A percentile compares a stretch with the other conserved stretches of the same genome.
These are phyloP conservation scores for Aspergillus panamensis DNA, from an alignment of 495 filamentous ascomycete species.

Conservation along the genomic window DNA sequence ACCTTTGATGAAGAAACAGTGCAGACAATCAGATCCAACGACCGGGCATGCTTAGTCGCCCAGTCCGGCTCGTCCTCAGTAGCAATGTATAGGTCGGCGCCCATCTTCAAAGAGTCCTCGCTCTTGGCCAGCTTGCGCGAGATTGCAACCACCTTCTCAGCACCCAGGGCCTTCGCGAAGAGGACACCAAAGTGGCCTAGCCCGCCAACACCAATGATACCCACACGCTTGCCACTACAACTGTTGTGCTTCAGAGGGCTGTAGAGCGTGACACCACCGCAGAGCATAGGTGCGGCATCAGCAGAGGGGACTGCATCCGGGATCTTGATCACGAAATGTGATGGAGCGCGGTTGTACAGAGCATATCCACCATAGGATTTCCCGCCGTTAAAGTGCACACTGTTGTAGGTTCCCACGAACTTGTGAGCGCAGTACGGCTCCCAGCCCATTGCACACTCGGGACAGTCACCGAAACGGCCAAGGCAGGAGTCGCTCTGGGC, in stretches of 20 bases:
- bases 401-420: slow-evolving; percentile 48
- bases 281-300: slow-evolving; percentile 78
- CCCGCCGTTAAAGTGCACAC: slow-evolving; percentile 44
- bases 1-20: slow-evolving; percentile 70
- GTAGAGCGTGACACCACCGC: slow-evolving; percentile 77
- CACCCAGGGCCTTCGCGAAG: slow-evolving; percentile 64
- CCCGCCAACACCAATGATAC: slow-evolving; percentile 80
- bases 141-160: slow-evolving; percentile 75
- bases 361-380: slow-evolving; percentile 70
- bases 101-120: slow-evolving; percentile 63
- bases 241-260: slow-evolving; percentile 69
- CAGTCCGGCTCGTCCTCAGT: slow-evolving; percentile 76
- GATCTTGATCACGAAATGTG: slow-evolving; percentile 76
- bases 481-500: slow-evolving; percentile 73
- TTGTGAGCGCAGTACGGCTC: slow-evolving; percentile 66
- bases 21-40: slow-evolving; percentile 75
- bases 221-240: slow-evolving; percentile 75
- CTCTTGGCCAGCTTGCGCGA: slow-evolving; percentile 65
- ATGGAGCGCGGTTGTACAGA: slow-evolving; percentile 66
- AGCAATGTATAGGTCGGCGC: slow-evolving; percentile 69
- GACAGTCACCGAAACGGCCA: slow-evolving; percentile 57
- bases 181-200: slow-evolving; percentile 68
- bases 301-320: slow-evolving; percentile 58
- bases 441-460: slow-evolving; percentile 59
- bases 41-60: slow-evolving; percentile 59